Evolutionary conservation across 1,284 basidiomycete genomes (phyloP).

Genomic region (Meripilus lineatus): DNA sequence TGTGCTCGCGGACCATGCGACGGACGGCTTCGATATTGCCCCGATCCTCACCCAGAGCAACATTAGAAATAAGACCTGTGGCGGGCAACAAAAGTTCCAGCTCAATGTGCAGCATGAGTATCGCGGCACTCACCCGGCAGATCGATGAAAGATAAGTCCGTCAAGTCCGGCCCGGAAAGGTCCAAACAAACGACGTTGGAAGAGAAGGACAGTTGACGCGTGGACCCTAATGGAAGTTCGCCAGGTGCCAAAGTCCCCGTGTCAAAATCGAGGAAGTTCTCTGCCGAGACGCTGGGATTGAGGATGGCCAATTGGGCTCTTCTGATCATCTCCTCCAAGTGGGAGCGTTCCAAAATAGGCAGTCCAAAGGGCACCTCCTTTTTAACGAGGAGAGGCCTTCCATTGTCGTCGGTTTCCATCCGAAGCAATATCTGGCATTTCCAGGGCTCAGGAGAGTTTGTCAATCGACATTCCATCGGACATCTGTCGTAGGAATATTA

Average conservation of each 20-base stretch:
- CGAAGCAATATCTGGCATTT: conserved; percentile 55
- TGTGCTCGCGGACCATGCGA: conserved; percentile 15
- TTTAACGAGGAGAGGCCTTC: conserved; percentile 35
- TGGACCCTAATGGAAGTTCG: conserved; percentile 12
- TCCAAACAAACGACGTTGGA: conserved; percentile 60
- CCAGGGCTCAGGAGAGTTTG: conserved; percentile 45
- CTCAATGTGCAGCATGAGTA: neutral
- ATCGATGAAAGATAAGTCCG: conserved; percentile 69
- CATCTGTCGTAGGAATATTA: conserved; percentile 48
- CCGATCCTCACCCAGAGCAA: conserved; percentile 12
- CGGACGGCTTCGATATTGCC: conserved; percentile 12
- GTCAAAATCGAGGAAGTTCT: conserved; percentile 9
- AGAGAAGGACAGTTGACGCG: conserved; percentile 50
- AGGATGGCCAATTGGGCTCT: conserved; percentile 71
- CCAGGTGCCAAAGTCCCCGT: conserved; percentile 6
- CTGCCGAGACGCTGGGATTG: conserved; percentile 39
- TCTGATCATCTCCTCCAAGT: conserved; percentile 62
- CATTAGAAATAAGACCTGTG: conserved; percentile 15
- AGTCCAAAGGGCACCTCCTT: conserved; percentile 47
- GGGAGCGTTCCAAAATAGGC: conserved; percentile 41
- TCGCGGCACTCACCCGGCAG: conserved; percentile 47
- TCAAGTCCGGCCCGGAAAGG: conserved; percentile 61
- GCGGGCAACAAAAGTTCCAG: too few species aligned
- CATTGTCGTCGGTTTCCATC: conserved; percentile 35
- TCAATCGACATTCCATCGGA: conserved; percentile 64